Base-by-base conservation (phyloP, 208 protist species). In the Herpetomonas muscarum region DNA sequence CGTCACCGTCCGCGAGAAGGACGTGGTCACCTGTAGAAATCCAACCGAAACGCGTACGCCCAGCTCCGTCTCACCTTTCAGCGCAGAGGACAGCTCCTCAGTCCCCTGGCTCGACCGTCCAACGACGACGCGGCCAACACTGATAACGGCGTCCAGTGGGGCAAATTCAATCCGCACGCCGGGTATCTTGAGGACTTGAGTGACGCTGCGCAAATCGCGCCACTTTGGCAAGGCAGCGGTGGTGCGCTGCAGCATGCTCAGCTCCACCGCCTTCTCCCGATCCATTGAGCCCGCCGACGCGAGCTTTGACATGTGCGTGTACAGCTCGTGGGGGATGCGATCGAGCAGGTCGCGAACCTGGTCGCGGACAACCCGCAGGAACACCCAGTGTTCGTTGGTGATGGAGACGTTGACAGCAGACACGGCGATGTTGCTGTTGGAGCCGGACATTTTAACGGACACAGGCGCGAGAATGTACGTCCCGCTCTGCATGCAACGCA, bases 401-500 rank as follows among this genome's bases (percentile, higher is more conserved):
- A 46, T 19, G 5, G 47, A 32, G 7, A 36, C 10, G 10, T 36
- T 12, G 7, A 36, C 28, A 32, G 7, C 21, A 6, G 28, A 37
- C 13, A 53, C 47, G 4, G 57, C 42, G 3, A 53, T n/a, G 12
- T 64, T 37, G 32, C 58, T 19, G 47, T 67, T 46, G 2, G 39
- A 41, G 12, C 47, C 24, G 17, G 1, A 48, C 70, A 70, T 70
- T 61, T 59, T 29, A 4, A 67, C 30, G n/a, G 42, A 48, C 10
- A 70, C 25, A 32, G 70, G 70, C 9, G 28, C 13, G 5, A 76
- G 15, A 2, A 76, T 19, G 28, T 51, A 30, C 21, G 41, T 19
- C 41, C 41, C 55, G 32, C 63, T 56, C 19, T 51, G 25, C 1
- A 36, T 56, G 57, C 63, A 70, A 15, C 54, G 44, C 21, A 74